Conservation (phyloP, 768 basidiomycete species). For the Russula brevipes region DNA sequence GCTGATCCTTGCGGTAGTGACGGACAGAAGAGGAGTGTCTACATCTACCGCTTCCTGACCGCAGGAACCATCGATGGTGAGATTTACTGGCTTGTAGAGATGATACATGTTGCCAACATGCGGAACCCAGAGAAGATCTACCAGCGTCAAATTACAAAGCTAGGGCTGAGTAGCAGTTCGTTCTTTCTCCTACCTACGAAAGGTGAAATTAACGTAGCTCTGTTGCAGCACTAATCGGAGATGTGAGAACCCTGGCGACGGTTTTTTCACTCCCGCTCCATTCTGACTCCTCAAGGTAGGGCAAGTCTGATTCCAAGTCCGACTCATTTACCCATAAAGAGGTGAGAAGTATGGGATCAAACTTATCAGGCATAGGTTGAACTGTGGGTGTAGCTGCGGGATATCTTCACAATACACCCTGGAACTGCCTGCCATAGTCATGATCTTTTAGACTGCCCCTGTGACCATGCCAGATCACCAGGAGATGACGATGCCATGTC, state of each 20-base stretch:
- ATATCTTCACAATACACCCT: conserved; percentile 84
- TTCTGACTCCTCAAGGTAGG: conserved; percentile 29
- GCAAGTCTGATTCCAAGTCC: conserved; percentile 54
- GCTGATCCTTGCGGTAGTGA: conserved; percentile 48
- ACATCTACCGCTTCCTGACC: conserved; percentile 83
- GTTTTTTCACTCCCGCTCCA: conserved; percentile 15
- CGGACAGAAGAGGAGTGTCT: conserved; percentile 88
- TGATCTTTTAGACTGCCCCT: conserved; percentile 80
- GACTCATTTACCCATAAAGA: conserved; percentile 87
- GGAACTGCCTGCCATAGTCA: conserved; percentile 86
- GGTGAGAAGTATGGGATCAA: conserved; percentile 40
- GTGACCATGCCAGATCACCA: conserved; percentile 34
- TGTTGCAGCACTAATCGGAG: conserved; percentile 62
- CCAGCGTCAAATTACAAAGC: conserved; percentile 91
- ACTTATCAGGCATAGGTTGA: conserved; percentile 14
- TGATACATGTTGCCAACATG: conserved; percentile 1
- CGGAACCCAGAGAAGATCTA: conserved; percentile 71
- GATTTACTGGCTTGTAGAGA: not conserved
- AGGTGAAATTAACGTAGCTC: conserved; percentile 7
- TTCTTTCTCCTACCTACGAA: conserved; percentile 27
- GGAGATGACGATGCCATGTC: not conserved
- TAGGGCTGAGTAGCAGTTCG: conserved; percentile 83
- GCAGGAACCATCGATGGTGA: conserved; percentile 85
- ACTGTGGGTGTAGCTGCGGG: conserved; percentile 57
- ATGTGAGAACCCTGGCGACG: conserved; percentile 39